A percentile compares a stretch with the other conserved stretches of the same genome.
phyloP scores from a whole-genome alignment of 352 stramenopile species.

The Phytophthora quininea region DNA sequence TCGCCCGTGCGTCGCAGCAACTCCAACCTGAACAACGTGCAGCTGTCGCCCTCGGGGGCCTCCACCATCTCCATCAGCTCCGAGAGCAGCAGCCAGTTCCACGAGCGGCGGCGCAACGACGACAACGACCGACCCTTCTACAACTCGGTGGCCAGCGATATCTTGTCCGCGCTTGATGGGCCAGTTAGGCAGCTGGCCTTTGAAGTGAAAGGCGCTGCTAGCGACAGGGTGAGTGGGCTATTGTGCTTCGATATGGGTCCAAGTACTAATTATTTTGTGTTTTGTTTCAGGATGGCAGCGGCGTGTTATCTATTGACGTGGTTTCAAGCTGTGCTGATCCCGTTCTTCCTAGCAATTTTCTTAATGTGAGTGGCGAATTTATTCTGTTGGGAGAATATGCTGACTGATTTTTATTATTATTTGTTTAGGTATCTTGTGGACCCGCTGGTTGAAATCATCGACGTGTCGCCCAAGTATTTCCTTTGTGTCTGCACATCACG shows the following conservation, averaged over 20 bases:
- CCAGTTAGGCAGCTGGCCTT: conserved; percentile 76
- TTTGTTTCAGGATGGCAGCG: conserved; percentile 60
- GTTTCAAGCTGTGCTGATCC: conserved; percentile 86
- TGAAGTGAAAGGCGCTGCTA: conserved; percentile 84
- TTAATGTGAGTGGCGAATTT: conserved; percentile 62
- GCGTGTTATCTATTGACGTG: conserved; percentile 84
- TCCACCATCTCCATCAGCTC: conserved; percentile 43
- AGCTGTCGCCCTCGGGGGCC: conserved; percentile 50
- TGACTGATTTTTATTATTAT: neutral
- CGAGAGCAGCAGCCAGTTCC: conserved; percentile 30
- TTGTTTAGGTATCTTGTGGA: conserved; percentile 80
- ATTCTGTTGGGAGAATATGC: neutral
- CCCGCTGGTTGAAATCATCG: conserved; percentile 86
- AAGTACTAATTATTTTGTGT: conserved; percentile 1
- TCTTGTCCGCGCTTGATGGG: conserved; percentile 62
- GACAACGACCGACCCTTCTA: conserved; percentile 42
- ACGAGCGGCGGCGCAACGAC: conserved; percentile 6
- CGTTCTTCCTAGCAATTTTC: conserved; percentile 90
- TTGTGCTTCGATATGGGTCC: conserved; percentile 10
- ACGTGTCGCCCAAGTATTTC: conserved; percentile 89
- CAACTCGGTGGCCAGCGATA: conserved; percentile 59
- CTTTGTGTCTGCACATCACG: conserved; percentile 84
- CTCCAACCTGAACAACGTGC: conserved; percentile 43
- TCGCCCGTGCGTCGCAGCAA: conserved; percentile 36
- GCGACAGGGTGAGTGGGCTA: conserved; percentile 62